Conservation (phyloP, 805 yeast genomes). For the Saccharomyces cerevisiae region DNA sequence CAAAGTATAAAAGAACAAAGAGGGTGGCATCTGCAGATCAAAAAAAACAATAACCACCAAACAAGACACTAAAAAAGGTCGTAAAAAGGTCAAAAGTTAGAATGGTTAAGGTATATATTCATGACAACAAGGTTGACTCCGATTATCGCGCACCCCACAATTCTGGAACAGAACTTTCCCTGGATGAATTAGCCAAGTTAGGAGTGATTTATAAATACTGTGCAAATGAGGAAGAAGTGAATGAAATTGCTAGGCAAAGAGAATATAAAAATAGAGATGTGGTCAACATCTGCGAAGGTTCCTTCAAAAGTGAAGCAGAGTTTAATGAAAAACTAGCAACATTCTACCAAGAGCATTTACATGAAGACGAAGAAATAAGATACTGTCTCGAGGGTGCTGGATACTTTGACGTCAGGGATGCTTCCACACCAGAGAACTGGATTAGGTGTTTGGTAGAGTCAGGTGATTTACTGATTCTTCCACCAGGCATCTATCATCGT, state of each 20-base stretch:
- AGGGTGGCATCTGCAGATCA: background rate
- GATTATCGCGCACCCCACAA: slow-evolving; percentile 67
- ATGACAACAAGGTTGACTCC: slow-evolving; percentile 49
- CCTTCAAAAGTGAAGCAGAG: slow-evolving; percentile 53
- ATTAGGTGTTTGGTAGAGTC: slow-evolving; percentile 56
- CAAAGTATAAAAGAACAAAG: background rate
- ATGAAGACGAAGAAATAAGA: slow-evolving; percentile 95
- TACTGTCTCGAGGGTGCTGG: slow-evolving; percentile 87
- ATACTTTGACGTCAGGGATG: slow-evolving; percentile 76
- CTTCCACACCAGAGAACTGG: slow-evolving; percentile 48
- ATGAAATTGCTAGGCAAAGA: slow-evolving; percentile 59
- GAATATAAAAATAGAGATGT: slow-evolving; percentile 74
- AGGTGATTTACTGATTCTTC: slow-evolving; percentile 63
- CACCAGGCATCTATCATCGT: slow-evolving; percentile 92
- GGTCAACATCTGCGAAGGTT: slow-evolving; percentile 48
- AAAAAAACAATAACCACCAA: background rate
- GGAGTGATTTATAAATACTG: slow-evolving; percentile 64
- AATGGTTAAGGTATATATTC: slow-evolving; percentile 48
- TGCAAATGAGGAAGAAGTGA: slow-evolving; percentile 44
- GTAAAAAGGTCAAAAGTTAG: slow-evolving; percentile 29
- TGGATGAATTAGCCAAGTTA: slow-evolving; percentile 41
- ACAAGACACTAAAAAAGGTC: background rate
- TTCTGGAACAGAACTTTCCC: slow-evolving; percentile 51
- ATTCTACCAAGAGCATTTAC: slow-evolving; percentile 81
- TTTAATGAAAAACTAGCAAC: slow-evolving; percentile 56